These are phyloP conservation scores for Chaetoceros tenuissimus DNA, from an alignment of 108 stramenopile genomes.

Conservation along the genomic window DNA sequence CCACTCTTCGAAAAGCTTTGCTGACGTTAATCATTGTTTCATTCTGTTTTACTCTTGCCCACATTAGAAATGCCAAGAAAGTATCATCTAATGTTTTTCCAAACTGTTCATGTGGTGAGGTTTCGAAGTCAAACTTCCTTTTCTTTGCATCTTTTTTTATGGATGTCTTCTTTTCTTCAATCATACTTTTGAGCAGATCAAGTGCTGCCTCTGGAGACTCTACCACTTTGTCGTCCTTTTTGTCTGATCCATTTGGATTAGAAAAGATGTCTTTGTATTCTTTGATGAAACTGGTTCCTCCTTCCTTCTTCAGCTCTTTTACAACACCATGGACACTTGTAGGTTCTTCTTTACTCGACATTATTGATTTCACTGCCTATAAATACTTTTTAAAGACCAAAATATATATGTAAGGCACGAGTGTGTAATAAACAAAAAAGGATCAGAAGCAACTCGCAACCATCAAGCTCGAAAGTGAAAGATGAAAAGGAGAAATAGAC, in stretches of 20 bases:
- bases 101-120: slow-evolving; percentile 24
- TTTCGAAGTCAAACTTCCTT: slow-evolving; percentile 18
- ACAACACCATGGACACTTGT: no score
- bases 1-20: slow-evolving; percentile 56
- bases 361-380: no score
- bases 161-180: not conserved
- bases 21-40: slow-evolving; percentile 39
- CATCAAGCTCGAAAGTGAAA: no score
- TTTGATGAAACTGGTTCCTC: not conserved
- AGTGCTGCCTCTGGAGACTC: not conserved
- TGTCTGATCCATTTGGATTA: not conserved
- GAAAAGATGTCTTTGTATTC: not conserved
- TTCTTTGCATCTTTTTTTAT: no score
- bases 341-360: no score
- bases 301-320: not conserved
- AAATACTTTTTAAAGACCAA: no score
- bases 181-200: not conserved
- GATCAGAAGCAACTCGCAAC: no score
- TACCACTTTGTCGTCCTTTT: not conserved
- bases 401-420: no score
- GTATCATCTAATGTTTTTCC: slow-evolving; percentile 32
- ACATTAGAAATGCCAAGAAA: slow-evolving; percentile 32
- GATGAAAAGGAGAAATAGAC: no score
- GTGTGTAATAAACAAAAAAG: no score
- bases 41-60: slow-evolving; percentile 15